Percentiles rank a stretch among this genome's conserved stretches.
Conservation (phyloP, 2,329 filamentous ascomycete species). For the Onygenales sp. region DNA sequence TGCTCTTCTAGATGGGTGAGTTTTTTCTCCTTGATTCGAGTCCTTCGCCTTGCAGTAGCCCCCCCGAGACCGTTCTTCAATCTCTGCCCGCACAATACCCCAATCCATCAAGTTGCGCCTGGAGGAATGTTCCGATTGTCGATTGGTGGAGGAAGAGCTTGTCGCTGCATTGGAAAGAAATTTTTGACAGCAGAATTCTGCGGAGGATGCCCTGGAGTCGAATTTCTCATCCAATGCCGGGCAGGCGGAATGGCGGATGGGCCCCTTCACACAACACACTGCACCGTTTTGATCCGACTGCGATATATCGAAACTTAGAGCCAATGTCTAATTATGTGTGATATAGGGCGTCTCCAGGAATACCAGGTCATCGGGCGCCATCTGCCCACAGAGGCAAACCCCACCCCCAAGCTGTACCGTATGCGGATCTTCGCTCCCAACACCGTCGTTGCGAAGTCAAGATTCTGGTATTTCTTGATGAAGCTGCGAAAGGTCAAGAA, state of each 20-base stretch:
- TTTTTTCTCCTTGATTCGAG: constrained; percentile 22
- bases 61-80: constrained; percentile 12
- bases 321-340: constrained; percentile 25
- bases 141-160: background rate
- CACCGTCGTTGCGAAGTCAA: constrained; percentile 96
- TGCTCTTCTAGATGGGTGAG: constrained; percentile 52
- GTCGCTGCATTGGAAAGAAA: background rate
- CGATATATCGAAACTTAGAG: background rate
- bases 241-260: background rate
- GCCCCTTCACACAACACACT: background rate
- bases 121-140: background rate
- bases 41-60: constrained; percentile 17
- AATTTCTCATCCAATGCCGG: background rate
- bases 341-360: constrained; percentile 94
- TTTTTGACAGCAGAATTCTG: background rate
- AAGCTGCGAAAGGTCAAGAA: constrained; percentile 99
- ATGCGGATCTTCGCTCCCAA: constrained; percentile 99
- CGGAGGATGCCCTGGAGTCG: background rate
- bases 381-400: constrained; percentile 94
- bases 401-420: constrained; percentile 96
- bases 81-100: background rate
- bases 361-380: constrained; percentile 99
- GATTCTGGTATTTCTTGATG: constrained; percentile 99
- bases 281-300: background rate
- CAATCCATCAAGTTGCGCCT: background rate